A percentile compares a stretch with the other conserved stretches of the same genome.
Conservation (phyloP, 2,329 filamentous ascomycete species). For the Furcasterigmium furcatum region DNA sequence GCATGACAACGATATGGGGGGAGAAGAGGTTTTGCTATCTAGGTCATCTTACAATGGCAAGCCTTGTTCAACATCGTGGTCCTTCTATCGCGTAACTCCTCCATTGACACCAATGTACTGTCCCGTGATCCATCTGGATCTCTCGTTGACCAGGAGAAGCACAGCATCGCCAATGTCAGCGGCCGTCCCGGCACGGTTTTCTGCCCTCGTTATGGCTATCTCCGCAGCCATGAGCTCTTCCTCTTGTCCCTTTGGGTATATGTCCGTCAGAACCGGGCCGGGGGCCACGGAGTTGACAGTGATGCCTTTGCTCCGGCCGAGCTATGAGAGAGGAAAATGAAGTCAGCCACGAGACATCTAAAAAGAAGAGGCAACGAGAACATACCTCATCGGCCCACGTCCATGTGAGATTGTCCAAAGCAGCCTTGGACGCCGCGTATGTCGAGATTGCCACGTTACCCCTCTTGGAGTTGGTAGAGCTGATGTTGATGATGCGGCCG, state of each 20-base stretch:
- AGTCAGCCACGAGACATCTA: not conserved
- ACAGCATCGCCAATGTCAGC: slow-evolving; percentile 40
- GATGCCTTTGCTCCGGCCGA: slow-evolving; percentile 27
- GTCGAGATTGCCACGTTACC: slow-evolving; percentile 16
- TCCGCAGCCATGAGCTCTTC: slow-evolving; percentile 16
- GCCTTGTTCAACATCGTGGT: not conserved
- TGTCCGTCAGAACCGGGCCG: slow-evolving; percentile 49
- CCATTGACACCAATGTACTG: slow-evolving; percentile 35
- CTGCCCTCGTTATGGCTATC: slow-evolving; percentile 22
- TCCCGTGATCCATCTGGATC: slow-evolving; percentile 40
- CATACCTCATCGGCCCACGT: slow-evolving; percentile 27
- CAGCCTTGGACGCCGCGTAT: slow-evolving; percentile 29
- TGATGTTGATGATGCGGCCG: slow-evolving; percentile 30
- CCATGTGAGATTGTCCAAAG: slow-evolving; percentile 28
- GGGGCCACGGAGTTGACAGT: slow-evolving; percentile 37
- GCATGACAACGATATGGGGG: not conserved
- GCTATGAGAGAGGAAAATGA: too few species aligned
- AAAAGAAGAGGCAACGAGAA: not conserved
- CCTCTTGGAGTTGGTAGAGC: slow-evolving; percentile 24
- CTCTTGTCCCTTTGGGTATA: slow-evolving; percentile 41
- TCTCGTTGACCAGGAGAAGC: slow-evolving; percentile 20
- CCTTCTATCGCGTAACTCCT: slow-evolving; percentile 11
- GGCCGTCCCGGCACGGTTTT: slow-evolving; percentile 15
- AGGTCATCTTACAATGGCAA: too few species aligned
- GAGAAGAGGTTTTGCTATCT: too few species aligned